Percentiles rank a stretch among this genome's conserved stretches.
phyloP scores from a whole-genome alignment of 225 moss, liverwort and hornwort species.

The Thuidium tamariscinum region DNA sequence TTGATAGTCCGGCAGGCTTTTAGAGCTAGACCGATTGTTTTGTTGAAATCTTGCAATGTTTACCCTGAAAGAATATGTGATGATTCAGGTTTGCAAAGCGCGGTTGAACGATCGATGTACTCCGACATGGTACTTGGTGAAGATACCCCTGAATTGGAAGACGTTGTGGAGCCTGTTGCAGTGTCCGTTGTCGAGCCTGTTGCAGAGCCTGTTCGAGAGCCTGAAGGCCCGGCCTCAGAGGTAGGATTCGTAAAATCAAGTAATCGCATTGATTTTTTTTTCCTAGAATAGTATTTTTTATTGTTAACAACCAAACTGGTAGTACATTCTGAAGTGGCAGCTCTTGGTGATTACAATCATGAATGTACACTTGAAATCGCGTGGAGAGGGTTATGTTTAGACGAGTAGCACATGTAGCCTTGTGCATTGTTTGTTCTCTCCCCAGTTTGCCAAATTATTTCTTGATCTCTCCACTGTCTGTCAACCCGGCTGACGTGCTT shows the following conservation, averaged over 20 bases:
- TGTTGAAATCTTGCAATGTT: background rate
- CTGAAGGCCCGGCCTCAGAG: background rate
- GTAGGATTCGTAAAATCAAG: background rate
- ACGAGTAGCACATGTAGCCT: background rate
- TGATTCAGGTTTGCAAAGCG: background rate
- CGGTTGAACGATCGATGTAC: background rate
- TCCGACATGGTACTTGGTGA: background rate
- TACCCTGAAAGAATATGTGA: background rate
- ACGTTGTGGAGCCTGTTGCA: background rate
- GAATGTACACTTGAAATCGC: background rate
- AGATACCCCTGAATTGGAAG: constrained; percentile 22
- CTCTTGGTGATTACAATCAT: background rate
- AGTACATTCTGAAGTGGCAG: background rate
- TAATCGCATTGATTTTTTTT: background rate
- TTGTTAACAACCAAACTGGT: background rate
- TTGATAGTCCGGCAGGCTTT: too few species aligned
- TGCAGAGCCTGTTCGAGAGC: background rate
- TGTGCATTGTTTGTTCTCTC: background rate
- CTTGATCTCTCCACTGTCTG: too few species aligned
- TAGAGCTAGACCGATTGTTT: background rate
- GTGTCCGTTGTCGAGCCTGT: background rate
- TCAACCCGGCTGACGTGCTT: background rate
- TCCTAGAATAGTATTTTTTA: too few species aligned
- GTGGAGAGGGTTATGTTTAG: background rate
- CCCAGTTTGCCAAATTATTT: background rate